A percentile compares a stretch with the other conserved stretches of the same genome.
Evolutionary conservation across 495 filamentous ascomycete genomes (phyloP).

Genomic region (Hypoxylon intermedium): DNA sequence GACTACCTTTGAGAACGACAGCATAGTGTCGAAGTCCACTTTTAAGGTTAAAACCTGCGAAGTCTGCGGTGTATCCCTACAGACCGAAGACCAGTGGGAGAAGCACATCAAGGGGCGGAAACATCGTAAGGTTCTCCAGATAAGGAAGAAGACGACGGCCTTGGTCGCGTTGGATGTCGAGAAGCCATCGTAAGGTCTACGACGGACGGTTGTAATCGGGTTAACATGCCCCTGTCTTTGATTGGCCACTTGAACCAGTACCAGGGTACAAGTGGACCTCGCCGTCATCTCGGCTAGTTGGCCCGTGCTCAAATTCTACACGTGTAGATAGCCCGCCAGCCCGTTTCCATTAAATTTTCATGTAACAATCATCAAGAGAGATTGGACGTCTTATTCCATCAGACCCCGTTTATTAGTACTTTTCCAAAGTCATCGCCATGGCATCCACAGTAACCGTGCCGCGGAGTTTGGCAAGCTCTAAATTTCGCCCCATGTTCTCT

Average conservation of each 20-base stretch:
- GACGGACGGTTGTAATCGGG: not conserved
- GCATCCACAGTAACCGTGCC: not conserved
- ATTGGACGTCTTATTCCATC: no score
- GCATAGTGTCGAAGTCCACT: slow-evolving; percentile 50
- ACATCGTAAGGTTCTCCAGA: slow-evolving; percentile 54
- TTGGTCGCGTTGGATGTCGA: slow-evolving; percentile 34
- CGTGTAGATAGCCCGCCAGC: no score
- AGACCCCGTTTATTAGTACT: not conserved
- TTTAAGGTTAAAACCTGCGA: slow-evolving; percentile 70
- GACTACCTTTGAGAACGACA: slow-evolving; percentile 59
- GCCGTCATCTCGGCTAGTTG: not conserved
- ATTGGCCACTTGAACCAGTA: no score
- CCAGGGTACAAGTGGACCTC: no score
- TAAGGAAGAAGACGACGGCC: slow-evolving; percentile 35
- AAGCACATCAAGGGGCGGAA: slow-evolving; percentile 72
- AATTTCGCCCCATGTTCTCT: slow-evolving; percentile 1
- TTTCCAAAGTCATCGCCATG: slow-evolving; percentile 4
- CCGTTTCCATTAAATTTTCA: not conserved
- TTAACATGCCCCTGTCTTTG: no score
- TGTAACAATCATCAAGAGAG: not conserved
- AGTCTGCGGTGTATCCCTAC: slow-evolving; percentile 70
- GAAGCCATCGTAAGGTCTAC: not conserved
- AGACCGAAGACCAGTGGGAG: slow-evolving; percentile 76
- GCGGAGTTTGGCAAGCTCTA: slow-evolving; percentile 1
- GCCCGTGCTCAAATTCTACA: not conserved